phyloP scores from a whole-genome alignment of 805 yeast species.

The Wickerhamomyces subpelliculosus region DNA sequence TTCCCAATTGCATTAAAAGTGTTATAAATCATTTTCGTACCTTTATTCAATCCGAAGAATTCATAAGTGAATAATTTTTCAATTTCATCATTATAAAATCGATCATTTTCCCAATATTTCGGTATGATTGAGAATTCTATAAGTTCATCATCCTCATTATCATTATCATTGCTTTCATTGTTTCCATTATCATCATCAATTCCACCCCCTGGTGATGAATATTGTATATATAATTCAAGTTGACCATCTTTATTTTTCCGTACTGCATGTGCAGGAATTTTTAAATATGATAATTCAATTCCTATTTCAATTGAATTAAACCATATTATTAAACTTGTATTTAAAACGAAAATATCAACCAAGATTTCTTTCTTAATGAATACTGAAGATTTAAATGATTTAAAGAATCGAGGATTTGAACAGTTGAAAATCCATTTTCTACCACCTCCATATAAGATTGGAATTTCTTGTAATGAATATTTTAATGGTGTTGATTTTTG shows the following conservation, averaged over 20 bases:
- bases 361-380: constrained; percentile 8
- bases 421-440: constrained; percentile 23
- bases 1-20: constrained; percentile 30
- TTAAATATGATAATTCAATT: constrained; percentile 27
- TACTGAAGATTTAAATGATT: constrained; percentile 8
- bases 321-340: constrained; percentile 33
- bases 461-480: constrained; percentile 19
- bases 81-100: constrained; percentile 26
- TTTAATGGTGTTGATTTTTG: constrained; percentile 11
- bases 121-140: constrained; percentile 30
- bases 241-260: constrained; percentile 4
- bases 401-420: constrained; percentile 3
- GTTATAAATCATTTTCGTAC: constrained; percentile 30
- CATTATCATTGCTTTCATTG: too few species aligned
- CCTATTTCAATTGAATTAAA: constrained; percentile 28
- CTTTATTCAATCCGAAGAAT: constrained; percentile 32
- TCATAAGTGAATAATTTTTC: constrained; percentile 30
- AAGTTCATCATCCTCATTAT: constrained; percentile 5
- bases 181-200: too few species aligned
- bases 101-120: constrained; percentile 27
- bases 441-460: constrained; percentile 35
- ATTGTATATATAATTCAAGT: constrained; percentile 10
- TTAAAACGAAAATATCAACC: constrained; percentile 31
- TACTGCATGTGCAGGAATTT: constrained; percentile 16
- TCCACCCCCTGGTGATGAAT: too few species aligned